These are phyloP conservation scores for Emydomyces testavorans DNA, from an alignment of 2,329 filamentous ascomycete species.

Conservation along the genomic window DNA sequence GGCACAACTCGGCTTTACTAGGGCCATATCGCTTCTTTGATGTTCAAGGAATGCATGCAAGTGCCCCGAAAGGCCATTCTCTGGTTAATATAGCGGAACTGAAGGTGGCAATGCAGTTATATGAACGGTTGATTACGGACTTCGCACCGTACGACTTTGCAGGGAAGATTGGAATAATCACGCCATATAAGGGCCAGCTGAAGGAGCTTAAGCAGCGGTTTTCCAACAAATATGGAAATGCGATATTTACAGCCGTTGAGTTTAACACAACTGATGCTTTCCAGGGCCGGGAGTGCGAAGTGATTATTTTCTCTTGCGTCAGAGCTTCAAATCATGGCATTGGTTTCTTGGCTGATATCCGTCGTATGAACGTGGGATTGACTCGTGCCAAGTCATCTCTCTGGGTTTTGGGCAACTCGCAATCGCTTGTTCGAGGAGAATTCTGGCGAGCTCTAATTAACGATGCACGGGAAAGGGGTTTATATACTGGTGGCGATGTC, in stretches of 20 bases:
- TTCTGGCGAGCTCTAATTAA: slow-evolving; percentile 83
- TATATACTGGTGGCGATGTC: slow-evolving; percentile 63
- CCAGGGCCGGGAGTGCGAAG: slow-evolving; percentile 89
- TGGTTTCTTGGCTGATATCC: slow-evolving; percentile 94
- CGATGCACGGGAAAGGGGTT: slow-evolving; percentile 61
- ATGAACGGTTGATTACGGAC: slow-evolving; percentile 64
- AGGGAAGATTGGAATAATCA: slow-evolving; percentile 90
- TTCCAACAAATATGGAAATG: slow-evolving; percentile 56
- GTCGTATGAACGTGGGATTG: slow-evolving; percentile 97
- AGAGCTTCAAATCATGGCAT: slow-evolving; percentile 86
- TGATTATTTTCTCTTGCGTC: slow-evolving; percentile 98
- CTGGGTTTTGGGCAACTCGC: slow-evolving; percentile 90
- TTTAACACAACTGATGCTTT: slow-evolving; percentile 99
- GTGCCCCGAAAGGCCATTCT: slow-evolving; percentile 73
- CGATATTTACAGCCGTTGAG: slow-evolving; percentile 68
- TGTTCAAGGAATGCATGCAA: slow-evolving; percentile 74
- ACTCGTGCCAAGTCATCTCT: slow-evolving; percentile 93
- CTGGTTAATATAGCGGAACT: slow-evolving; percentile 81
- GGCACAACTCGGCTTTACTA: slow-evolving; percentile 72
- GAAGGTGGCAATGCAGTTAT: slow-evolving; percentile 74
- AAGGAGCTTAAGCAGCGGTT: slow-evolving; percentile 69
- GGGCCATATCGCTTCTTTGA: slow-evolving; percentile 97
- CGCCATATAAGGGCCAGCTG: slow-evolving; percentile 91
- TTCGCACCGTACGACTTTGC: slow-evolving; percentile 57
- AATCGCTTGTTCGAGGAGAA: slow-evolving; percentile 71